These are phyloP conservation scores for Saccharomyces hybrid DNA, from an alignment of 1,139 yeast species.

Conservation along the genomic window DNA sequence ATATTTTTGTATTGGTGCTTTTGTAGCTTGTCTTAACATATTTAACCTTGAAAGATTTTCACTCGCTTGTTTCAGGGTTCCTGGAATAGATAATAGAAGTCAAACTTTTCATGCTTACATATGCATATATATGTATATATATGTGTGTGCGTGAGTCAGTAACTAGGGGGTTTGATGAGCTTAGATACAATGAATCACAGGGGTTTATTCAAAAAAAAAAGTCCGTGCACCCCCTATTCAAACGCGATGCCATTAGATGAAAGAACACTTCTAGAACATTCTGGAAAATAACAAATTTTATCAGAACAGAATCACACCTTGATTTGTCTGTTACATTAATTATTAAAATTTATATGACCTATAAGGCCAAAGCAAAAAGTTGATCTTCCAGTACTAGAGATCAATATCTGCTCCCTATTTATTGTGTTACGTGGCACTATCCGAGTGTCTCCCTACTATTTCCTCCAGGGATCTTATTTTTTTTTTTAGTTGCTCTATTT, in stretches of 20 bases:
- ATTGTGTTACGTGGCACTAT: background rate
- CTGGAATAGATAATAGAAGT: background rate
- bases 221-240: background rate
- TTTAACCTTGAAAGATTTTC: background rate
- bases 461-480: background rate
- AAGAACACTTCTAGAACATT: background rate
- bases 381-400: background rate
- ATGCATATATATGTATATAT: background rate
- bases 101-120: background rate
- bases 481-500: background rate
- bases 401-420: background rate
- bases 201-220: background rate
- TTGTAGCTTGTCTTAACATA: background rate
- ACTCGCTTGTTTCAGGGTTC: background rate
- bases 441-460: background rate
- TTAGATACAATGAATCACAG: background rate
- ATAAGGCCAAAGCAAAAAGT: background rate
- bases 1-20: background rate
- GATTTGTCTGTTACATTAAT: background rate
- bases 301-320: background rate
- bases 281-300: background rate
- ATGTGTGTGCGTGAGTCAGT: background rate
- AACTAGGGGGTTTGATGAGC: background rate
- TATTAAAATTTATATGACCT: background rate
- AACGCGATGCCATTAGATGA: background rate